Percentiles rank a stretch among this genome's conserved stretches.
Evolutionary conservation across 2,329 filamentous ascomycete genomes (phyloP).

Genomic region (Fusarium musae): DNA sequence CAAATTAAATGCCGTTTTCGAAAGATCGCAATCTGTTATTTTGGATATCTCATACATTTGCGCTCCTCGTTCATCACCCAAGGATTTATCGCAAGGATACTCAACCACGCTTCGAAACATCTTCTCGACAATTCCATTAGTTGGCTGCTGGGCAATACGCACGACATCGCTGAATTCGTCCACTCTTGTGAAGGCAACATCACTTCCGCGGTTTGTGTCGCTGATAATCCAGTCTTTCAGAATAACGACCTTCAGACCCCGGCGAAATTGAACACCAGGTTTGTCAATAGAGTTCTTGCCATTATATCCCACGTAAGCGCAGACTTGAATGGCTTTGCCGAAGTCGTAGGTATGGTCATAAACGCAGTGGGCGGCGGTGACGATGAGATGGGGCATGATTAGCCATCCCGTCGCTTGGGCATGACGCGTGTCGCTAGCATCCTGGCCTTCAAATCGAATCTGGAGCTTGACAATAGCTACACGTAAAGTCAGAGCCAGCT

Average conservation of each 20-base stretch:
- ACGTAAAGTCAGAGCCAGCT: rapidly evolving
- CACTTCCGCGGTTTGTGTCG: background rate
- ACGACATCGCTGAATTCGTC: background rate
- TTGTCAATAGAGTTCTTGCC: background rate
- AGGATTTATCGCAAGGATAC: background rate
- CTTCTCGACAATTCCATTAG: rapidly evolving
- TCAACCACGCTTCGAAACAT: background rate
- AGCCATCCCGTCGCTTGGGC: background rate
- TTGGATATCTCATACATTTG: background rate
- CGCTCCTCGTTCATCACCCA: background rate
- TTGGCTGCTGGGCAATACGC: background rate
- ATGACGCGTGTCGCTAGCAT: background rate
- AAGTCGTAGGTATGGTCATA: background rate
- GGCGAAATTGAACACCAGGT: background rate
- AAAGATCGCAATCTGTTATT: background rate
- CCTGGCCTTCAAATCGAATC: background rate
- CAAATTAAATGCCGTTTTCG: background rate
- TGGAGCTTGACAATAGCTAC: background rate
- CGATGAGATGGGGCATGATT: background rate
- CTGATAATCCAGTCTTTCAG: background rate
- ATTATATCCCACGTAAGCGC: background rate
- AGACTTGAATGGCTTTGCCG: background rate
- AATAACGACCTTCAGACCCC: background rate
- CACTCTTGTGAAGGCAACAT: background rate
- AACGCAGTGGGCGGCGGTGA: background rate